Evolutionary conservation across 2,329 filamentous ascomycete genomes (phyloP), one percentile per base, ranked within the genome.

Genomic region (Diaporthe eres): DNA sequence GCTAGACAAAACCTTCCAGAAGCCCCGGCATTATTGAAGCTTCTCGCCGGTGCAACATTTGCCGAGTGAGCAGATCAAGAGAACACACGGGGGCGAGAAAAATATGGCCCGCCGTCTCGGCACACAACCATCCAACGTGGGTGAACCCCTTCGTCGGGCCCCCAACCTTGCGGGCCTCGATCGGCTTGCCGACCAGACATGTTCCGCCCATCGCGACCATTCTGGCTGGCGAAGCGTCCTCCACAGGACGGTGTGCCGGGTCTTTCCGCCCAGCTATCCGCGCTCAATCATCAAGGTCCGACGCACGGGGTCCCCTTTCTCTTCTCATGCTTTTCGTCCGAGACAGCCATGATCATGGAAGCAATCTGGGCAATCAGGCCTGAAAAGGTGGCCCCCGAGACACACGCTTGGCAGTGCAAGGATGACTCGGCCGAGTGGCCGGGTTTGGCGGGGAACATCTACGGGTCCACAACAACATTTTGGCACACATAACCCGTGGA

Each of bases 401-500:
- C 49, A 39, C 47, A 19, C 44, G 7, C 63, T 68, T 51, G 63
- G 47, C 31, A 31, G 1, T 53, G 15, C 65, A 39, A 39, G 31
- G 31, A 10, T 34, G 2, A 68, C 31, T 68, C 65, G 65, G 65
- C 65, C 65, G 65, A 68, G 65, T 34, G 31, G 65, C 12, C n/a
- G 47, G 31, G 44, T 25, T 31, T 53, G 31, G 25, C n/a, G 3
- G n/a, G 49, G n/a, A 28, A n/a, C 31, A 28, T 13, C 7, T 39
- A 34, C 47, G 31, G 31, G 34, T 51, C 22, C 31, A 68, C 63
- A n/a, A 49, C 19, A 15, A 4, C 28, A 25, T 25, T n/a, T 9
- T 53, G 60, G 39, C 60, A 47, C 9, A 31, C 0, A 31, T 6
- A 49, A 49, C 1, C 15, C 8, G 19, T 49, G 44, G 17, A 58